Conservation (phyloP, 805 yeast genomes). For the Kregervanrija pseudodelftensis region DNA sequence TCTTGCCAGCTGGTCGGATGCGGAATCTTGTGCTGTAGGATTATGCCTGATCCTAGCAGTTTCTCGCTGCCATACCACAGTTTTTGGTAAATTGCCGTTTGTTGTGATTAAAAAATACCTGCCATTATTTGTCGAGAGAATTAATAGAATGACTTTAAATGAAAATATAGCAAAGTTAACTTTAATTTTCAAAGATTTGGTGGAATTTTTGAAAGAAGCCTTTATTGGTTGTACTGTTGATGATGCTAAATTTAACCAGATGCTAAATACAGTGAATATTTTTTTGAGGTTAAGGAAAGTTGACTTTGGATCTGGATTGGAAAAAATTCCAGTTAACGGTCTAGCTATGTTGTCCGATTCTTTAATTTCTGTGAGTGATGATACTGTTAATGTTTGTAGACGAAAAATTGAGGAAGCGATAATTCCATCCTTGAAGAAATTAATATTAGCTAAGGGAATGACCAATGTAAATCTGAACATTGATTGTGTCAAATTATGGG, state of each 20-base stretch:
- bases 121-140: slow-evolving; percentile 8
- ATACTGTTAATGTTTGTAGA: too few relatives aligned
- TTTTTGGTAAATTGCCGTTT: slow-evolving; percentile 14
- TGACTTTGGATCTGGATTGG: slow-evolving; percentile 5
- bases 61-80: slow-evolving; percentile 9
- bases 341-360: too few relatives aligned
- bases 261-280: slow-evolving; percentile 6
- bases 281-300: slow-evolving; percentile 10
- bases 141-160: slow-evolving; percentile 7
- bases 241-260: neutral
- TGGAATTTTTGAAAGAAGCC: slow-evolving; percentile 5
- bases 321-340: slow-evolving; percentile 1
- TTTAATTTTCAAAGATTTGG: slow-evolving; percentile 11
- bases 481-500: slow-evolving; percentile 16
- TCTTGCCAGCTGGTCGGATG: slow-evolving; percentile 1
- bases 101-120: slow-evolving; percentile 12
- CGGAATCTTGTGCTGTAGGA: slow-evolving; percentile 5
- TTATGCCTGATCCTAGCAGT: slow-evolving; percentile 11
- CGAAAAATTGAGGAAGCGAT: slow-evolving; percentile 11
- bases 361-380: too few relatives aligned
- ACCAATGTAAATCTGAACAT: slow-evolving; percentile 10
- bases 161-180: slow-evolving; percentile 2
- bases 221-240: neutral
- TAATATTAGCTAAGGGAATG: slow-evolving; percentile 10
- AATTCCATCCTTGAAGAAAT: slow-evolving; percentile 12